Percentiles rank a stretch among this genome's conserved stretches.
These are phyloP conservation scores for Blepharisma stoltei DNA, from an alignment of 73 alveolate genomes.

Conservation along the genomic window DNA sequence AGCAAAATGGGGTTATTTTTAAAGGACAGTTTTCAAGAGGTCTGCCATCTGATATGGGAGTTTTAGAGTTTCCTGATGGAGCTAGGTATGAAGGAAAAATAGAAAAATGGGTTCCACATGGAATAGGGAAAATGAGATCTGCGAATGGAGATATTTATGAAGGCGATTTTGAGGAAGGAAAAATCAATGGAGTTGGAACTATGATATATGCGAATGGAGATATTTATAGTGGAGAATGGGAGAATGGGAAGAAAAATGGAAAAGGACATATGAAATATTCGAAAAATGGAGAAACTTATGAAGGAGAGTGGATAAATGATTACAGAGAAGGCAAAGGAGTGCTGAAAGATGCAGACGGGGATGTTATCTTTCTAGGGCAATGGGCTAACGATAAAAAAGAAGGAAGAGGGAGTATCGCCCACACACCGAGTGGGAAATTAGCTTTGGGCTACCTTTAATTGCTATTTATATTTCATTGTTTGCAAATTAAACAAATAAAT, in stretches of 20 bases:
- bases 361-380: not conserved
- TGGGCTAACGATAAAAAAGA: not conserved
- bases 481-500: no score
- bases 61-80: conserved; percentile 38
- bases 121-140: conserved; percentile 75
- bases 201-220: conserved; percentile 80
- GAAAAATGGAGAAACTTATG: conserved; percentile 45
- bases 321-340: conserved; percentile 47
- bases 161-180: conserved; percentile 78
- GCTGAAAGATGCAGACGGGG: not conserved
- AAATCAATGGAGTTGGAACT: conserved; percentile 75
- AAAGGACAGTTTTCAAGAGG: conserved; percentile 40
- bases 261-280: conserved; percentile 57
- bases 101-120: conserved; percentile 51
- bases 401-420: no score
- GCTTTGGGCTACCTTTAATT: no score
- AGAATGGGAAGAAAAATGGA: conserved; percentile 60
- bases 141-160: conserved; percentile 82
- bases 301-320: conserved; percentile 52
- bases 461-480: no score
- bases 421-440: no score
- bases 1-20: conserved; percentile 37
- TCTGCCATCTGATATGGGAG: conserved; percentile 33
- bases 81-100: conserved; percentile 47
- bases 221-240: conserved; percentile 61